Base-by-base conservation (phyloP, 352 stramenopile species). In the Thalassiosira ordinaria region DNA sequence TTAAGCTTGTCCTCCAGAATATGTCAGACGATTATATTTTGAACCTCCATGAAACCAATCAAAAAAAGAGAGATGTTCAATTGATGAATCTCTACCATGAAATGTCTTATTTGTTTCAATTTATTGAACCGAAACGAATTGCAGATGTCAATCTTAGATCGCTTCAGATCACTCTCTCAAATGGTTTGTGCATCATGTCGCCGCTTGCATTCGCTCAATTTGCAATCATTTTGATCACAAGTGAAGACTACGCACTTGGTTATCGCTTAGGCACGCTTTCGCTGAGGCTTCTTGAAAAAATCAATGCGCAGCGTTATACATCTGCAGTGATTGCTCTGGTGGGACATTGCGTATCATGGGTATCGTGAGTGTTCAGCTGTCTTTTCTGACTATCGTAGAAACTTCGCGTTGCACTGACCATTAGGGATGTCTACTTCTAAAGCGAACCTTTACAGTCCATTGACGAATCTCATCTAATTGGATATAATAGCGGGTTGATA, bases 1-100 rank as follows among this genome's bases (percentile, higher is more conserved):
- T 64, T 11, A 64, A 29, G 3, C 2, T 5, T 6, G 47, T 47
- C 18, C 9, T 63, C 7, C 29, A 47, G 11, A 47, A 26, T 27
- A 63, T 16, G 20, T n/a, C 53, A 22, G 33, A 64, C 20, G 55
- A 51, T 47, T n/a, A 6, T 3, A 62, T 62, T 27, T 47, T 39
- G 6, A 62, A 62, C 18, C 13, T 62, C 6, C 8, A 46, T 18
- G 27, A 62, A 13, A 62, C 3, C 16, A 7, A 14, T 14, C 1
- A 14, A 26, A 41, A 46, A 24, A 62, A 62, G 31, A 44, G 29
- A 29, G 27, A n/a, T 14, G 14, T 2, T 20, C 33, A 20, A 18
- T 18, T 60, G 9, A 33, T 60, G 0, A 44, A 62, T 4, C 37
- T 46, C 14, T 46, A 46, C 14, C 7, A 14, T 46, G 7, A 14